Evolutionary conservation across 2,329 filamentous ascomycete species (phyloP).

Genomic region (Cladosporium sp.): DNA sequence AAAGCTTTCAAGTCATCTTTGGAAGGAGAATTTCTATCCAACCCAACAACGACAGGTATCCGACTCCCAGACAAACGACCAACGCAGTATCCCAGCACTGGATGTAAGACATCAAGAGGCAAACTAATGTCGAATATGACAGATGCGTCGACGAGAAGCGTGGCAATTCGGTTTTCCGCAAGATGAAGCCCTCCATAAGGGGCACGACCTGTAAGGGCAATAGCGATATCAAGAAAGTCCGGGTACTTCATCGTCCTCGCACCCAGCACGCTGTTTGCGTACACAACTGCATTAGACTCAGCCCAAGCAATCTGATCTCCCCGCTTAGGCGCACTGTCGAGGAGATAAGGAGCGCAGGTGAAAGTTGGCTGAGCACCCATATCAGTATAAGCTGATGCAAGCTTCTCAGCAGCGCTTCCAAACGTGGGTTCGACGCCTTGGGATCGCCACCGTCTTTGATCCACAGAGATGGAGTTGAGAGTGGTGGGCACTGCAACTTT

Average conservation of each 20-base stretch:
- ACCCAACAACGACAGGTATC: constrained; percentile 35
- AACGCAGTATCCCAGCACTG: constrained; percentile 37
- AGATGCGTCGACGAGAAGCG: constrained; percentile 12
- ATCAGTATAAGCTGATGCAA: constrained; percentile 36
- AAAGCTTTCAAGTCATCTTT: constrained; percentile 40
- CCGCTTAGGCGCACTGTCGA: constrained; percentile 30
- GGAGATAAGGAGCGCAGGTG: constrained; percentile 43
- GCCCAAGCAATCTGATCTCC: constrained; percentile 43
- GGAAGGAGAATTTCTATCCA: constrained; percentile 26
- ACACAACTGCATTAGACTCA: constrained; percentile 45
- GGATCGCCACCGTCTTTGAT: constrained; percentile 37
- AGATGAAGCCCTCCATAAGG: constrained; percentile 30
- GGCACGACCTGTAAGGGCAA: constrained; percentile 40
- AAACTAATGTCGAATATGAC: neutral
- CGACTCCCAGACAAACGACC: constrained; percentile 28
- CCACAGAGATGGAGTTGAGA: constrained; percentile 42
- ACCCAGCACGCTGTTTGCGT: constrained; percentile 43
- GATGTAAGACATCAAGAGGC: constrained; percentile 36
- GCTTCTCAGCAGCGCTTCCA: constrained; percentile 28
- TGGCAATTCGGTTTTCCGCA: constrained; percentile 18
- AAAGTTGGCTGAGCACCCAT: constrained; percentile 41
- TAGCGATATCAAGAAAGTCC: constrained; percentile 41
- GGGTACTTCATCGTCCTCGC: constrained; percentile 44
- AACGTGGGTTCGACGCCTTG: constrained; percentile 32
- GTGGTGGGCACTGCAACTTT: constrained; percentile 38